Conservation (phyloP, 179 eudicot genomes). For the Dionaea muscipula region DNA sequence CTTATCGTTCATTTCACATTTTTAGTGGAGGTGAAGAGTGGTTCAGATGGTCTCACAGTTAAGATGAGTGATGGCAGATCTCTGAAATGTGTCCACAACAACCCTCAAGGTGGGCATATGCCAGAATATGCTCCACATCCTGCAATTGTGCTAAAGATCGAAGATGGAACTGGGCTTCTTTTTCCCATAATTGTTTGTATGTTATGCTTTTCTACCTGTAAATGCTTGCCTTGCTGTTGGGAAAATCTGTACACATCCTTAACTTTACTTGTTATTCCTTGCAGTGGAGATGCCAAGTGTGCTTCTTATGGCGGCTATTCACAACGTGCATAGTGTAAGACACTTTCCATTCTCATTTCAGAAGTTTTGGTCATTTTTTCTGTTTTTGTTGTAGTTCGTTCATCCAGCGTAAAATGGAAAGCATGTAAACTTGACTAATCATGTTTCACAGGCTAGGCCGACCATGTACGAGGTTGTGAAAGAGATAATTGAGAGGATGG, state of each 20-base stretch:
- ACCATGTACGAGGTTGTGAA: conserved; percentile 79
- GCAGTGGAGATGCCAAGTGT: conserved; percentile 97
- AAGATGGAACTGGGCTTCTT: conserved; percentile 88
- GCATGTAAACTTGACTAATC: neutral
- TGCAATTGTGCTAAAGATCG: conserved; percentile 92
- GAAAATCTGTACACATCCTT: neutral
- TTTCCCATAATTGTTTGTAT: conserved; percentile 91
- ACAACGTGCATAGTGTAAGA: conserved; percentile 76
- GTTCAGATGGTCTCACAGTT: conserved; percentile 70
- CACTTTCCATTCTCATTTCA: neutral
- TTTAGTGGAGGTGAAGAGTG: conserved; percentile 85
- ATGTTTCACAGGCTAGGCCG: conserved; percentile 68
- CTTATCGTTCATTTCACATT: conserved; percentile 10
- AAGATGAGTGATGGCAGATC: conserved; percentile 81
- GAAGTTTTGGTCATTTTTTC: neutral
- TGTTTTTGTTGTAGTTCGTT: too few relatives aligned
- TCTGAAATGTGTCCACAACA: conserved; percentile 74
- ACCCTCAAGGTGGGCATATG: conserved; percentile 67
- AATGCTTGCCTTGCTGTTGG: conserved; percentile 4
- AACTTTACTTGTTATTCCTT: conserved; percentile 11
- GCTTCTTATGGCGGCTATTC: conserved; percentile 81
- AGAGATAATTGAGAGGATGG: conserved; percentile 94
- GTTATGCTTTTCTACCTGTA: conserved; percentile 17
- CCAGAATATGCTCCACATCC: conserved; percentile 96
- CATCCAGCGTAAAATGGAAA: neutral